Evolutionary conservation across 2,329 filamentous ascomycete species (phyloP), one percentile per base, ranked within the genome.

Genomic region (Coleophoma eucalyptorum): DNA sequence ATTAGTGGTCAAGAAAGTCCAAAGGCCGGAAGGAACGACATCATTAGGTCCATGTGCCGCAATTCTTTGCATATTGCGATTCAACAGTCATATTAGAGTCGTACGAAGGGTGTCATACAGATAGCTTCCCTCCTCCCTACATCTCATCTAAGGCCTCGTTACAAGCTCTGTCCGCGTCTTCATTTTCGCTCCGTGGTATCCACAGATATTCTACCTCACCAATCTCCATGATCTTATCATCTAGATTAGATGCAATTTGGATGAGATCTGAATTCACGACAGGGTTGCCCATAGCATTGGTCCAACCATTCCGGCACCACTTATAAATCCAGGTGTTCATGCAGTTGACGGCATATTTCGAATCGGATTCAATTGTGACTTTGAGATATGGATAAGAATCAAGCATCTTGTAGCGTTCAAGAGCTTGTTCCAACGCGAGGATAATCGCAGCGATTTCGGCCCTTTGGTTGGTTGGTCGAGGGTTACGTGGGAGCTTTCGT

Each of bases 351-450:
- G 62, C 69, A 50, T 70, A 72, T 33, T 47, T 54, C 0, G 68
- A 72, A 52, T 72, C 68, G 6, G 69, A 63, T 33, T 62, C 38
- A 35, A 72, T 68, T 1, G 31, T 63, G 42, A 72, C 57, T 0
- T 53, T 5, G 3, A 69, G 5, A 1, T 15, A 13, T 1, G 65
- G 65, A 4, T 26, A 5, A 1, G 7, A 6, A 8, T 56, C 0
- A 3, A 69, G 54, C 3, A 58, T 35, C 0, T 57, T 0, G 35
- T 59, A 60, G 48, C 50, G 62, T 13, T 64, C 42, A 33, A 81
- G 53, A 8, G 76, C 78, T 48, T 76, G 62, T 15, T 72, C 65
- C 31, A 82, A 67, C 16, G 69, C 79, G 38, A 80, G 48, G 40
- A 80, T 75, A 49, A 69, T 58, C 37, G 65, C 67, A 1, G 49